Evolutionary conservation across 2,329 filamentous ascomycete species (phyloP), one percentile per base, ranked within the genome.

Genomic region (Dothideomycetes sp.): DNA sequence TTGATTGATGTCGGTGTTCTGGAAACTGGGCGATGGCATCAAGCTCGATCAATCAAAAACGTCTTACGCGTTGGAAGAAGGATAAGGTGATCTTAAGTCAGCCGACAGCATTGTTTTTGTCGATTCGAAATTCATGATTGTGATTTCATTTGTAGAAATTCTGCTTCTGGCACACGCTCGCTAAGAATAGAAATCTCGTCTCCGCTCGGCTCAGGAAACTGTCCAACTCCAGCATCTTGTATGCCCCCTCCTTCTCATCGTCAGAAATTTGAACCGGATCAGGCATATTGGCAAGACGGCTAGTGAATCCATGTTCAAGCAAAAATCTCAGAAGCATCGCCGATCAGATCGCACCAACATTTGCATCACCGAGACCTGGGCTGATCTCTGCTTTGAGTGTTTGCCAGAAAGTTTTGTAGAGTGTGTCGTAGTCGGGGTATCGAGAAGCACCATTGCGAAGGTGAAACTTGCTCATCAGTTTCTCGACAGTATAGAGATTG

Each of bases 401-500:
- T 19, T 32, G 30, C 38, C 38, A 41, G 29, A 41, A 41, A 11
- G 22, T 25, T 11, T 25, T 16, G 19, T 18, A 20, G 8, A 41
- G 29, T 24, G 12, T 17, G 12, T 32, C 38, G 29, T 41, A 33
- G 13, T 41, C 30, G 10, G 15, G 18, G 15, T 25, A 28, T 19
- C 38, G 19, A 17, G 22, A 15, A 30, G 28, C 30, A 7, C 38
- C 38, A 27, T 32, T 33, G 18, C 29, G 28, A 24, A 41, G 38
- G 13, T 41, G 19, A 17, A 41, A 23, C 22, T 34, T 41, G 15
- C 29, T 27, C 29, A 34, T 41, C 12, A 41, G 38, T 8, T 25
- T 20, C 31, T 41, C 19, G 18, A 41, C n/a, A 2, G 28, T 15
- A 33, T 41, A 24, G 2, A 41, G 19, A 27, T 41, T 41, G 17